Evolutionary conservation across 805 yeast genomes (phyloP).

Genomic region (Yamadazyma scolyti): DNA sequence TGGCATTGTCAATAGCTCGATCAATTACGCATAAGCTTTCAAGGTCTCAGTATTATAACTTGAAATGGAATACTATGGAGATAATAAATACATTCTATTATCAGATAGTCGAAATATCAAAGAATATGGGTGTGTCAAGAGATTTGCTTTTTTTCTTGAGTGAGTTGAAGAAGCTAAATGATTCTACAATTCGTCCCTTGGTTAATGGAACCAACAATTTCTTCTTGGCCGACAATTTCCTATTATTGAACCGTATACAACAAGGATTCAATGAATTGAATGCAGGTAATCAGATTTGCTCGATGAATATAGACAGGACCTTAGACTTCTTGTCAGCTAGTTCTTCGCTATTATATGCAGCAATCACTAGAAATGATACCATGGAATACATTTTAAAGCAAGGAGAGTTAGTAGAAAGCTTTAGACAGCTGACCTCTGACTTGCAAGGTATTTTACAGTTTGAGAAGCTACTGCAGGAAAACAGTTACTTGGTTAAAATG

Average conservation of each 20-base stretch:
- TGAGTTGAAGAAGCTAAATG: slow-evolving; percentile 44
- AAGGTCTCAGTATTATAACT: background rate
- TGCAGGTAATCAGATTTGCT: slow-evolving; percentile 1
- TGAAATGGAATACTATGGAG: slow-evolving; percentile 28
- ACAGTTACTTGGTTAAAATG: too few species aligned
- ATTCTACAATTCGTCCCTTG: slow-evolving; percentile 15
- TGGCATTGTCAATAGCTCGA: slow-evolving; percentile 51
- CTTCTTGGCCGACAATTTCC: slow-evolving; percentile 7
- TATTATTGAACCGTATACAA: slow-evolving; percentile 3
- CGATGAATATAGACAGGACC: slow-evolving; percentile 2
- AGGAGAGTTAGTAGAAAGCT: too few species aligned
- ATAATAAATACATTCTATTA: slow-evolving; percentile 37
- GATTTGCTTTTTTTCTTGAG: slow-evolving; percentile 53
- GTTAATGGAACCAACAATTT: slow-evolving; percentile 7
- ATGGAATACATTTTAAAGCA: too few species aligned
- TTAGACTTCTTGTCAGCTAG: slow-evolving; percentile 1
- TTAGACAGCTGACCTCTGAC: too few species aligned
- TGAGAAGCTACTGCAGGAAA: too few species aligned
- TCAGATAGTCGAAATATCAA: slow-evolving; percentile 33
- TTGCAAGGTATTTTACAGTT: too few species aligned
- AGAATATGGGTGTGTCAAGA: slow-evolving; percentile 52
- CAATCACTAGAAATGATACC: background rate
- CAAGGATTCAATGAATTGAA: background rate
- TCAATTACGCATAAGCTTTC: slow-evolving; percentile 11
- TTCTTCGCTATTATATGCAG: background rate